Evolutionary conservation across 495 filamentous ascomycete species (phyloP).

Genomic region (Xylaria telfairii): DNA sequence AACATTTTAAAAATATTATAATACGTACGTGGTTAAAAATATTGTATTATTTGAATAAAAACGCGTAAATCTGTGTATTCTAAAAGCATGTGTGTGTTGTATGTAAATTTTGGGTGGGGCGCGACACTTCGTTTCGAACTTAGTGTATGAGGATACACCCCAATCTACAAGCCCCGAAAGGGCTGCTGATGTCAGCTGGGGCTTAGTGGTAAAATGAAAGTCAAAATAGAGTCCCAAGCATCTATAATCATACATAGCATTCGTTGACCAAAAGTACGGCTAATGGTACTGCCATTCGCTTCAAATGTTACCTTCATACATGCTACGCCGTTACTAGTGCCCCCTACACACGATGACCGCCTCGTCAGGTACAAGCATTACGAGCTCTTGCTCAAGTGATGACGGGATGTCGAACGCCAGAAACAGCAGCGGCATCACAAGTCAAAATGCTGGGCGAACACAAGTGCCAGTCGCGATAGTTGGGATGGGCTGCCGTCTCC

Average conservation of each 20-base stretch:
- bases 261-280: background rate
- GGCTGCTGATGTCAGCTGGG: background rate
- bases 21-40: no score
- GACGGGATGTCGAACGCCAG: background rate
- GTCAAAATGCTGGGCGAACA: background rate
- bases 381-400: slow-evolving; percentile 2
- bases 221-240: background rate
- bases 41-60: no score
- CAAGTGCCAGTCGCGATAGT: background rate
- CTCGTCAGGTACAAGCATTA: background rate
- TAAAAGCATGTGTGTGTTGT: no score
- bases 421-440: background rate
- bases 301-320: background rate
- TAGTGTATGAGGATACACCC: background rate
- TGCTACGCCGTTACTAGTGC: background rate
- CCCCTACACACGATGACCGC: background rate
- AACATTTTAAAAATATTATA: no score
- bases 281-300: background rate
- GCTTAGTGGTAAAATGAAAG: background rate
- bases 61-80: no score
- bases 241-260: background rate
- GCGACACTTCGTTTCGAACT: no score
- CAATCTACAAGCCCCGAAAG: background rate
- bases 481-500: background rate
- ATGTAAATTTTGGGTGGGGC: no score